Conservation (phyloP, 495 filamentous ascomycete genomes). For the Aspergillus leporis region DNA sequence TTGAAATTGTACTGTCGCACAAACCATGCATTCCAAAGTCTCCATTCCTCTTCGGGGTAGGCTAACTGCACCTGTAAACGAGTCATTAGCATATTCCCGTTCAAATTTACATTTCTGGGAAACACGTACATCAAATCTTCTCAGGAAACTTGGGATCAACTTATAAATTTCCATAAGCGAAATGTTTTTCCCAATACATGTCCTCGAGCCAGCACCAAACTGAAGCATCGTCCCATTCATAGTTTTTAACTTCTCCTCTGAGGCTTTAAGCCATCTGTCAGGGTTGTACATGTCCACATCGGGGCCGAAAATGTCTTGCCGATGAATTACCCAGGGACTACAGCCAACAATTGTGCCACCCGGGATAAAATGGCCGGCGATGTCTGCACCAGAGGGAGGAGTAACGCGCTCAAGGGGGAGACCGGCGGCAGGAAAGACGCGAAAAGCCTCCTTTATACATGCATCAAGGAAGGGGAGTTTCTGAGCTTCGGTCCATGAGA, state of each 20-base stretch:
- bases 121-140: conserved; percentile 60
- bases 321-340: conserved; percentile 62
- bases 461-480: conserved; percentile 63
- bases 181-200: conserved; percentile 75
- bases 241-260: conserved; percentile 45
- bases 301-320: conserved; percentile 58
- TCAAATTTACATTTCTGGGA: background rate
- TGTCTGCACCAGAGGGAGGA: conserved; percentile 31
- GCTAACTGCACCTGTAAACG: conserved; percentile 26
- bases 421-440: conserved; percentile 61
- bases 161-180: conserved; percentile 79
- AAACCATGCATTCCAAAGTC: conserved; percentile 35
- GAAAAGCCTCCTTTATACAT: conserved; percentile 68
- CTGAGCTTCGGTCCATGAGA: conserved; percentile 61
- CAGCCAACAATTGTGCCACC: conserved; percentile 66
- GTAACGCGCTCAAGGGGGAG: conserved; percentile 55
- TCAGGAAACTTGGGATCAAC: conserved; percentile 68
- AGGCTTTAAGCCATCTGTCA: conserved; percentile 56
- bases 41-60: conserved; percentile 30
- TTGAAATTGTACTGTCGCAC: conserved; percentile 29
- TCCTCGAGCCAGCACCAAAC: conserved; percentile 63
- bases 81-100: background rate
- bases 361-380: conserved; percentile 52
- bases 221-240: conserved; percentile 64
- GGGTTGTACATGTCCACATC: conserved; percentile 59